Evolutionary conservation across 495 filamentous ascomycete species (phyloP), one percentile per base, ranked within the genome.

Genomic region (Penicillium manginii): DNA sequence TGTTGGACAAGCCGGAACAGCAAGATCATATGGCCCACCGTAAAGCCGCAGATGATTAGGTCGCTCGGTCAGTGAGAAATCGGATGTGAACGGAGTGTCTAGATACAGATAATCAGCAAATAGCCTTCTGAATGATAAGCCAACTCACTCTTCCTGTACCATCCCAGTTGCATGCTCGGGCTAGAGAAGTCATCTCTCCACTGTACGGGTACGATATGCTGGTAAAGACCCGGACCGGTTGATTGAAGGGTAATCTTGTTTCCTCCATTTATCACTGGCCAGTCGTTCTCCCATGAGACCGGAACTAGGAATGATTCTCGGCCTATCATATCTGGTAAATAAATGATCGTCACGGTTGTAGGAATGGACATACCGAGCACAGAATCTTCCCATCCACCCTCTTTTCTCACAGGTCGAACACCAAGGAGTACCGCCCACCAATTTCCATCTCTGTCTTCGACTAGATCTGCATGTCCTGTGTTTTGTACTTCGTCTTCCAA

Each of bases 381-480:
- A 12, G 73, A 76, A 29, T 73, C 72, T 46, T 75, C 65, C 71
- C 72, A 78, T 31, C 31, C 11, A 4, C 52, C 58, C 5, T 57
- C 65, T 9, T 50, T 59, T 53, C 52, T 58, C 1, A 70, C 54
- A 4, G 76, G 78, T 17, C 80, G 66, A 19, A 80, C 77, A 0
- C 73, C 78, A 2, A 84, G 67, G 29, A 80, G 62, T 7, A 78
- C 75, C 0, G 70, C 73, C 76, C 77, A 81, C 78, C 78, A 83
- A 6, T 64, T 54, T 0, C 77, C 78, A 26, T 77, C 40, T 3
- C 19, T 50, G 59, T 79, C 78, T 51, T 81, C 70, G 17, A 83
- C 73, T n/a, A 81, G 43, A 53, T 81, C 80, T 1, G 67, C 65
- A 66, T 78, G 76, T 0, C 76, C 76, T 0, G 73, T 77, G 59